Percentiles rank a stretch among this genome's conserved stretches.
These are phyloP conservation scores for Neurospora pannonica DNA, from an alignment of 495 filamentous ascomycete species.

Conservation along the genomic window DNA sequence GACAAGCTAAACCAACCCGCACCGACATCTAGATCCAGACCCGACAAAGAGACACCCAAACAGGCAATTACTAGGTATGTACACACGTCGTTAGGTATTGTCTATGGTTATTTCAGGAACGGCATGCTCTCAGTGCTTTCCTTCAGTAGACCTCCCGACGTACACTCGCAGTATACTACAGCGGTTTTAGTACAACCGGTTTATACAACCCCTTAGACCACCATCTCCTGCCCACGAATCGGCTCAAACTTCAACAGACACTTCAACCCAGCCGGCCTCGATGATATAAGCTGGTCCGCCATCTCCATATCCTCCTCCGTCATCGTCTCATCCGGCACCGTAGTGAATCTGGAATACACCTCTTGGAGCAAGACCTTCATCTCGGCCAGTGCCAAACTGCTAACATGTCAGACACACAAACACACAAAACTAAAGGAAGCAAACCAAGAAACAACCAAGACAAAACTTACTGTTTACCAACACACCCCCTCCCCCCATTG, in stretches of 20 bases:
- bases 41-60: background rate
- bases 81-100: background rate
- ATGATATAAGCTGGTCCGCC: conserved; percentile 52
- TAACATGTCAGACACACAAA: conserved; percentile 8
- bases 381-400: conserved; percentile 53
- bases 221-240: background rate
- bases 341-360: conserved; percentile 48
- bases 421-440: background rate
- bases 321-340: conserved; percentile 44
- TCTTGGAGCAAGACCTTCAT: conserved; percentile 53
- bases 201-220: background rate
- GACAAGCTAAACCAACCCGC: background rate
- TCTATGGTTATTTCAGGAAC: background rate
- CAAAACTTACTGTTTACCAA: conserved; percentile 46
- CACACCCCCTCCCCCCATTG: conserved; percentile 45
- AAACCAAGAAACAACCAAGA: background rate
- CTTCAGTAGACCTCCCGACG: too few species aligned
- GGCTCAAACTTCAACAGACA: conserved; percentile 38
- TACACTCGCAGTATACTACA: background rate
- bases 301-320: conserved; percentile 42
- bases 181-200: background rate
- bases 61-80: background rate
- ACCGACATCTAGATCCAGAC: background rate
- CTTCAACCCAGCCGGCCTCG: conserved; percentile 44
- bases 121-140: background rate